Evolutionary conservation across 2,329 filamentous ascomycete species (phyloP), one percentile per base, ranked within the genome.

Genomic region (Scedosporium boydii): DNA sequence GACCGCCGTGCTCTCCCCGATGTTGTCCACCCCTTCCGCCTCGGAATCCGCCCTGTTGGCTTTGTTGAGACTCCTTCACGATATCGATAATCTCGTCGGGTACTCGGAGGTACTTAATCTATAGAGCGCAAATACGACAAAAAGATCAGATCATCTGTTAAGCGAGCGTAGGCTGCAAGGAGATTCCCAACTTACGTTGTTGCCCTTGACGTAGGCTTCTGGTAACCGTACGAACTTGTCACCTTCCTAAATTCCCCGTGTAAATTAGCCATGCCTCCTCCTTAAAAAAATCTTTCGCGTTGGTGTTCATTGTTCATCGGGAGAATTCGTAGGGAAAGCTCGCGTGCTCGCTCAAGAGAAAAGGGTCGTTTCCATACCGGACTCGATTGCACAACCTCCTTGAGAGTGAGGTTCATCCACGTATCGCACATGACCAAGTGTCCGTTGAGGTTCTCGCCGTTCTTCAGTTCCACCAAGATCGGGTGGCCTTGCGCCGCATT

Each of bases 391-490:
- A 98, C 91, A 23, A 99, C 96, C 75, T 98, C 95, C 76, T 95
- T 96, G 68, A 99, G 78, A 2, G 93, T 98, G 69, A 99, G 80
- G 78, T 99, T 99, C 95, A 99, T 99, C 92, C 95, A 99, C 58
- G 93, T 99, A 76, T 99, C 95, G 86, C 93, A 99, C 75, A 89
- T 91, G 75, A 97, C 89, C 64, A 99, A 82, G 72, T 97, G 92
- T 66, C 95, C 95, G 78, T 98, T 99, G 65, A 99, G 84, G 0
- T 95, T 98, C 77, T 99, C 93, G 78, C 93, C 93, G 72, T 93
- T 96, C 82, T 97, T 97, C 68, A 97, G 88, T 80, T 97, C 93
- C 67, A 97, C 93, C 63, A 96, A 88, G 89, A 97, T 98, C 3
- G 95, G 93, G 74, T 97, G 91, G 82, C 95, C 95, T 81, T 97